phyloP scores from a whole-genome alignment of 345 rosid species.

The Syzygium jambos region DNA sequence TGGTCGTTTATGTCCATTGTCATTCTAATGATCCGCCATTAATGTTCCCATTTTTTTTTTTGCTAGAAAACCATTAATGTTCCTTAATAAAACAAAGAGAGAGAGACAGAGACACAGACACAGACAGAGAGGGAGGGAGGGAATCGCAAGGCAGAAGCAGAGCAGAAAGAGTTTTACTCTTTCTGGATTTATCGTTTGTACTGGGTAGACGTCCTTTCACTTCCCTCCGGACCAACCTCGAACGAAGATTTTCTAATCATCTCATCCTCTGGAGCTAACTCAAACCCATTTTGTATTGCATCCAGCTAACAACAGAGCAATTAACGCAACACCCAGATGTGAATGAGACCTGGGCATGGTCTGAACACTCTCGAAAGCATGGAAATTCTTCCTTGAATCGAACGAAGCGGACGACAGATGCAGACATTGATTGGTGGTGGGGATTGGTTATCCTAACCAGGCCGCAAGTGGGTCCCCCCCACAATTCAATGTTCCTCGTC shows the following conservation, averaged over 20 bases:
- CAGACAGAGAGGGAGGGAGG: neutral
- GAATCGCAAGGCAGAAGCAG: neutral
- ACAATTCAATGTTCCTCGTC: neutral
- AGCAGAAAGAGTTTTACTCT: neutral
- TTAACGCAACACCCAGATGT: neutral
- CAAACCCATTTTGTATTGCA: neutral
- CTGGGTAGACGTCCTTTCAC: neutral
- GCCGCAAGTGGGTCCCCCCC: neutral
- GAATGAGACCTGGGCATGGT: neutral
- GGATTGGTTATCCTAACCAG: neutral
- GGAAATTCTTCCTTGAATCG: neutral
- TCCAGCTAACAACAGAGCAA: neutral
- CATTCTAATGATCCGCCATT: neutral
- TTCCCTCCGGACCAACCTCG: neutral
- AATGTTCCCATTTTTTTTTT: neutral
- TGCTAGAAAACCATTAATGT: neutral
- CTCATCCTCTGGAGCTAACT: neutral
- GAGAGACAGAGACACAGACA: neutral
- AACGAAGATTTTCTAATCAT: neutral
- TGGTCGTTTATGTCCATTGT: neutral
- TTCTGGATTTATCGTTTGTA: neutral
- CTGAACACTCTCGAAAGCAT: neutral
- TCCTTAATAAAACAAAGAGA: neutral
- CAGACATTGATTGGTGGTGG: neutral
- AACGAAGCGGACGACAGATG: neutral